These are phyloP conservation scores for Colletotrichum siamense DNA, from an alignment of 2,329 filamentous ascomycete genomes.

Conservation along the genomic window DNA sequence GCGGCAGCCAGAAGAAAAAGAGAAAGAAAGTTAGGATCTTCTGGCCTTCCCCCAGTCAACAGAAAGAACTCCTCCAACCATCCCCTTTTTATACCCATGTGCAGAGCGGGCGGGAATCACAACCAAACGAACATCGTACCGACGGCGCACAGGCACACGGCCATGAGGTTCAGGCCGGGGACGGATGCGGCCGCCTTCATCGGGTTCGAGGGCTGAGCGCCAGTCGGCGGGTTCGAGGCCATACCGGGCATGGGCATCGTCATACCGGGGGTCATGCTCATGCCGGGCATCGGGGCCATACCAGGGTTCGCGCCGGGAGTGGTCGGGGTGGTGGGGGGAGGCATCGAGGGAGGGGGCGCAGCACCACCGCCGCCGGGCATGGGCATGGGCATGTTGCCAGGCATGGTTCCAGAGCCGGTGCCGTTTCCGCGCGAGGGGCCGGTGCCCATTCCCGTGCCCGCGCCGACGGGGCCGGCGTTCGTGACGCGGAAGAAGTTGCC, in stretches of 20 bases:
- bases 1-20: neutral
- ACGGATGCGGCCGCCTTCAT: neutral
- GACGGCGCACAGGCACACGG: neutral
- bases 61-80: neutral
- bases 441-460: slow-evolving; percentile 5
- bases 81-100: neutral
- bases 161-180: neutral
- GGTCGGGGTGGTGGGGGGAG: neutral
- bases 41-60: neutral
- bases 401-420: neutral
- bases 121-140: slow-evolving; percentile 2
- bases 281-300: slow-evolving; percentile 9
- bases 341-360: neutral
- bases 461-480: slow-evolving; percentile 31
- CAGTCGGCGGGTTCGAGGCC: neutral
- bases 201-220: slow-evolving; percentile 8
- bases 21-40: neutral
- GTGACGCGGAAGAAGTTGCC: slow-evolving; percentile 45
- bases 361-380: neutral
- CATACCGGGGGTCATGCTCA: slow-evolving; percentile 13
- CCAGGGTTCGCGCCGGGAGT: neutral
- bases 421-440: neutral
- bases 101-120: neutral
- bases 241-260: slow-evolving; percentile 9
- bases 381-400: neutral